A percentile compares a stretch with the other conserved stretches of the same genome.
Evolutionary conservation across 2,329 filamentous ascomycete species (phyloP).

Genomic region (Gnomoniopsis smithogilvyi): DNA sequence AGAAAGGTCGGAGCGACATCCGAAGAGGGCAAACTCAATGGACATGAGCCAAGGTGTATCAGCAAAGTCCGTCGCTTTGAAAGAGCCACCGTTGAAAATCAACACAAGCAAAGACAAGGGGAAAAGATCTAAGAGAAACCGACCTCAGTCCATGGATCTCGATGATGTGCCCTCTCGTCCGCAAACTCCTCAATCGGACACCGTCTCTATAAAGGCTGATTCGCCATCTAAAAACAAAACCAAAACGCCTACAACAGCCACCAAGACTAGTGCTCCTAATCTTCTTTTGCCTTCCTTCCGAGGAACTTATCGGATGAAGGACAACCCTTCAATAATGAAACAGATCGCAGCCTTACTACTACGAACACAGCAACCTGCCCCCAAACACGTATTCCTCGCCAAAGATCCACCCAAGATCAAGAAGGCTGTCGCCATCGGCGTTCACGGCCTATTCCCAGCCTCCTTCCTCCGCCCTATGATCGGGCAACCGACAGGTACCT

Average conservation of each 20-base stretch:
- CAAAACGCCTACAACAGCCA: conserved; percentile 40
- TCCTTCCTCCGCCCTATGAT: conserved; percentile 84
- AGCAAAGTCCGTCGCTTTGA: conserved; percentile 26
- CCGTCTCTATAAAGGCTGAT: conserved; percentile 22
- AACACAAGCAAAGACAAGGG: conserved; percentile 24
- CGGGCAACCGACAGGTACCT: conserved; percentile 93
- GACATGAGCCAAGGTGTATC: conserved; percentile 32
- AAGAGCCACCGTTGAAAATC: conserved; percentile 30
- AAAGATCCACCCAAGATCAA: conserved; percentile 70
- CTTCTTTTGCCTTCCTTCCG: conserved; percentile 67
- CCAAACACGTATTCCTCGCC: conserved; percentile 69
- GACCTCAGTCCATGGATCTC: conserved; percentile 46
- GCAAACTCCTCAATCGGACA: conserved; percentile 30
- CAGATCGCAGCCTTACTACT: conserved; percentile 59
- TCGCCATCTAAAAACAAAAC: conserved; percentile 28
- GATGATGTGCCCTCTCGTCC: conserved; percentile 36
- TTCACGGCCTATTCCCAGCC: conserved; percentile 92
- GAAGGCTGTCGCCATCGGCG: conserved; percentile 86
- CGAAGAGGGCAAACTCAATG: conserved; percentile 42
- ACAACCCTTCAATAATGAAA: conserved; percentile 68
- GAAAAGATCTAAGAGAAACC: conserved; percentile 40
- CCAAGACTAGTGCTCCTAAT: conserved; percentile 50
- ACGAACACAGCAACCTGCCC: conserved; percentile 48
- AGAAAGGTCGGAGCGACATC: conserved; percentile 54
- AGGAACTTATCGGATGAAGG: conserved; percentile 64